Evolutionary conservation across 2,329 filamentous ascomycete species (phyloP).

Genomic region (Rachicladosporium sp.): DNA sequence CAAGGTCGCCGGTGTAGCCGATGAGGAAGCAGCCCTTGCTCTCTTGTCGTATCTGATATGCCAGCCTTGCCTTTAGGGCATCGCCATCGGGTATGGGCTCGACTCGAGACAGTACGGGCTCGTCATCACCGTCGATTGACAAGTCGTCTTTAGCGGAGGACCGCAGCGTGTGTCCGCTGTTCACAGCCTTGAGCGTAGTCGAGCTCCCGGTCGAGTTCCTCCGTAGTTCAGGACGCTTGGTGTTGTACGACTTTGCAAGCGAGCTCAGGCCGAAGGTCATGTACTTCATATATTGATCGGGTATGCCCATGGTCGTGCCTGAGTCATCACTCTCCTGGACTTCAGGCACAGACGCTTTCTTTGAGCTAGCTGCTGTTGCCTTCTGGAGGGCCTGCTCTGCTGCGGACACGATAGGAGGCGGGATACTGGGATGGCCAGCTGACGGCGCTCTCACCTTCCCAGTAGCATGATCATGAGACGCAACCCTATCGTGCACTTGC

Average conservation of each 20-base stretch:
- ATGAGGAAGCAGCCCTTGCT: constrained; percentile 51
- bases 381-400: constrained; percentile 32
- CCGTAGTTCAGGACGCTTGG: constrained; percentile 11
- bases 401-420: constrained; percentile 34
- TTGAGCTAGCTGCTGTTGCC: constrained; percentile 27
- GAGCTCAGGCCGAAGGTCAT: constrained; percentile 35
- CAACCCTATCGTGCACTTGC: constrained; percentile 9
- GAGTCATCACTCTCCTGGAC: constrained; percentile 9
- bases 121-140: constrained; percentile 5
- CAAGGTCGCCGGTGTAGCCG: constrained; percentile 54
- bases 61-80: constrained; percentile 49
- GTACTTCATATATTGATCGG: constrained; percentile 39
- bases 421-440: constrained; percentile 26
- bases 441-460: constrained; percentile 4
- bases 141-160: constrained; percentile 3
- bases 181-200: constrained; percentile 9
- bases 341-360: constrained; percentile 7
- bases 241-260: constrained; percentile 13
- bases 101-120: constrained; percentile 13
- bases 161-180: constrained; percentile 2
- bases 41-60: constrained; percentile 32
- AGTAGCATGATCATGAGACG: constrained; percentile 16
- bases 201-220: constrained; percentile 15
- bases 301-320: constrained; percentile 29
- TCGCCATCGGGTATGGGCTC: constrained; percentile 29